phyloP scores from a whole-genome alignment of 176 grass and related monocot species.

The Oryza rufipogon region DNA sequence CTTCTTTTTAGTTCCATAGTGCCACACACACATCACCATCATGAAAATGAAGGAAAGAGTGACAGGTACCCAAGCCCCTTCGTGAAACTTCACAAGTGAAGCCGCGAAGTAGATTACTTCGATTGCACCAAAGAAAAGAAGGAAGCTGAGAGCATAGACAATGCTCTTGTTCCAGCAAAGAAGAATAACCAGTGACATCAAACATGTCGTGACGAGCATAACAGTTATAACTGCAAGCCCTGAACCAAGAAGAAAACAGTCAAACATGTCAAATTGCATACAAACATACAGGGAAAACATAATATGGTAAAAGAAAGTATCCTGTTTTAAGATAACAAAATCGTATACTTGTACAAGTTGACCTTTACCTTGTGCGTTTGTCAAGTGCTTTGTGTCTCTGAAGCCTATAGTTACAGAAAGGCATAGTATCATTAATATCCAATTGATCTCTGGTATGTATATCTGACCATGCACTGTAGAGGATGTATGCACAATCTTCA shows the following conservation, averaged over 20 bases:
- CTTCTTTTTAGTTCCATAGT: constrained; percentile 81
- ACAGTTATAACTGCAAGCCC: constrained; percentile 91
- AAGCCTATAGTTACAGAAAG: constrained; percentile 87
- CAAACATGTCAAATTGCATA: background rate
- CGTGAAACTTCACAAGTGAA: constrained; percentile 74
- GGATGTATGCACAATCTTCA: constrained; percentile 95
- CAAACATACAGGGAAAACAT: background rate
- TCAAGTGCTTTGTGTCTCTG: constrained; percentile 78
- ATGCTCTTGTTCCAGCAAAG: constrained; percentile 93
- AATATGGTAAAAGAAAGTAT: background rate
- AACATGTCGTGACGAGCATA: constrained; percentile 91
- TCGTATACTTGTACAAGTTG: background rate
- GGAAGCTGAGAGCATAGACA: constrained; percentile 56
- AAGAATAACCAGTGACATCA: constrained; percentile 86
- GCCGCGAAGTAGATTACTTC: constrained; percentile 84
- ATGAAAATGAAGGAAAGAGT: constrained; percentile 77
- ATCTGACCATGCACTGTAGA: constrained; percentile 82
- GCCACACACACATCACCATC: constrained; percentile 87
- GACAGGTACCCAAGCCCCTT: constrained; percentile 95
- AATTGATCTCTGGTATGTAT: constrained; percentile 97
- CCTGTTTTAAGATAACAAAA: background rate
- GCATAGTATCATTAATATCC: constrained; percentile 92
- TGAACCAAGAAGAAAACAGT: constrained; percentile 37
- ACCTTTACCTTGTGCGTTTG: constrained; percentile 75
- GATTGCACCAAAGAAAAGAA: constrained; percentile 79